phyloP scores from a whole-genome alignment of 1,139 yeast genomes.

The Hansenula sp. region DNA sequence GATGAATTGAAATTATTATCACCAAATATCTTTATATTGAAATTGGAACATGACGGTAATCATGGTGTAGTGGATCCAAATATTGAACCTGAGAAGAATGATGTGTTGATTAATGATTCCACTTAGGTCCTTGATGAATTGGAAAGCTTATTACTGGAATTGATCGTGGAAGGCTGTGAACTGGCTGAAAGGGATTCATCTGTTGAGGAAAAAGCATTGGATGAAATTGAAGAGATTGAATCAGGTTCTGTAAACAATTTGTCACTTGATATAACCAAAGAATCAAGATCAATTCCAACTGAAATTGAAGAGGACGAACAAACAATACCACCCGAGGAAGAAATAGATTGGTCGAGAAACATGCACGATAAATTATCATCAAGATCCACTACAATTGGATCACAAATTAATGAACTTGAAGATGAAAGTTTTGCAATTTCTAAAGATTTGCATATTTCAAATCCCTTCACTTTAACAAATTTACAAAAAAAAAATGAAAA shows the following conservation, averaged over 20 bases:
- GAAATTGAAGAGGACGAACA: neutral
- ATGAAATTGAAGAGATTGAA: neutral
- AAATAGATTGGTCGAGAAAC: conserved; percentile 10
- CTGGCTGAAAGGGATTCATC: neutral
- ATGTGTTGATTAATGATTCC: conserved; percentile 29
- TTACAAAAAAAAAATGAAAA: conserved; percentile 4
- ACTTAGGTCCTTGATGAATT: conserved; percentile 14
- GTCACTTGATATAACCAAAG: neutral
- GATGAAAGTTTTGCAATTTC: conserved; percentile 23
- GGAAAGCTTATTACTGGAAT: neutral
- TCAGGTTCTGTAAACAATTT: neutral
- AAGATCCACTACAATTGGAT: conserved; percentile 12
- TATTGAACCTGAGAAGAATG: conserved; percentile 43
- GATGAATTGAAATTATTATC: conserved; percentile 15
- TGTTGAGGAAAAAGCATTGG: neutral
- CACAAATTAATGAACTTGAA: neutral
- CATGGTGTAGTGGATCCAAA: conserved; percentile 31
- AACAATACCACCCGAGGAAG: too few relatives aligned
- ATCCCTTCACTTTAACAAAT: conserved; percentile 27
- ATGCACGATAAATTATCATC: conserved; percentile 21
- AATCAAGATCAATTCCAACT: too few relatives aligned
- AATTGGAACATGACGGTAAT: conserved; percentile 12
- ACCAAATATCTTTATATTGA: conserved; percentile 31
- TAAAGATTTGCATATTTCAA: conserved; percentile 22
- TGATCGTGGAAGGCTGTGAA: neutral